A percentile compares a stretch with the other conserved stretches of the same genome.
Evolutionary conservation across 768 basidiomycete genomes (phyloP).

Genomic region (Hygrophoropsis aurantiaca): DNA sequence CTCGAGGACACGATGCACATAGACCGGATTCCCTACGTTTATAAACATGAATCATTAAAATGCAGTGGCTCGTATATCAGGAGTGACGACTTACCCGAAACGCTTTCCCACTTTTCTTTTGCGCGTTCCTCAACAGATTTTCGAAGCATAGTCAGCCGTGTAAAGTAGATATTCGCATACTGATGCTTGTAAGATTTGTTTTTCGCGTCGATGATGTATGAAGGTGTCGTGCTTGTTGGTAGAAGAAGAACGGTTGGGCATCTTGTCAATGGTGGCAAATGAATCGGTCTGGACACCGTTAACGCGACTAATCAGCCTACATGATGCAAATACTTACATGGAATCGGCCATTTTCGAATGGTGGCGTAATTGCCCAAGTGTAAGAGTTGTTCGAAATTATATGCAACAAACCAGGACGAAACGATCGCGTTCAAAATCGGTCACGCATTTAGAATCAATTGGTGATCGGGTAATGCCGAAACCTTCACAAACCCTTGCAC

Average conservation of each 20-base stretch:
- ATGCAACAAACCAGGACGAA: too few relatives aligned
- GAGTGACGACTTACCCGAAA: conserved; percentile 35
- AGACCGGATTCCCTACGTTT: conserved; percentile 58
- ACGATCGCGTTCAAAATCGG: too few relatives aligned
- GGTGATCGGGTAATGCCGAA: too few relatives aligned
- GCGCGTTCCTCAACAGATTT: conserved; percentile 50
- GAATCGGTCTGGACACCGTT: conserved; percentile 17
- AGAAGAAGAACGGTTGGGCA: conserved; percentile 28
- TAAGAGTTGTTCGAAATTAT: too few relatives aligned
- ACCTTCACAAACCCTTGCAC: too few relatives aligned
- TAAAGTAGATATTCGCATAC: conserved; percentile 74
- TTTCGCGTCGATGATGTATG: conserved; percentile 42
- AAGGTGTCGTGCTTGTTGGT: conserved; percentile 28
- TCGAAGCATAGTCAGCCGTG: conserved; percentile 51
- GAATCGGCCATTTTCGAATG: not conserved
- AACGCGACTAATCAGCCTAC: not conserved
- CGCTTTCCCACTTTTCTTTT: conserved; percentile 45
- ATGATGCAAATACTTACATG: conserved; percentile 2
- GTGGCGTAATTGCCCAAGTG: too few relatives aligned
- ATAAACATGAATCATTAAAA: not conserved
- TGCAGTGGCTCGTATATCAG: not conserved
- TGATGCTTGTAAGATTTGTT: conserved; percentile 63
- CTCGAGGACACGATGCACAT: conserved; percentile 83
- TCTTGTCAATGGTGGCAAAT: conserved; percentile 23
- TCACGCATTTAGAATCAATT: too few relatives aligned